Conservation (phyloP, 2,329 filamentous ascomycete genomes). For the Pseudogymnoascus sp. region DNA sequence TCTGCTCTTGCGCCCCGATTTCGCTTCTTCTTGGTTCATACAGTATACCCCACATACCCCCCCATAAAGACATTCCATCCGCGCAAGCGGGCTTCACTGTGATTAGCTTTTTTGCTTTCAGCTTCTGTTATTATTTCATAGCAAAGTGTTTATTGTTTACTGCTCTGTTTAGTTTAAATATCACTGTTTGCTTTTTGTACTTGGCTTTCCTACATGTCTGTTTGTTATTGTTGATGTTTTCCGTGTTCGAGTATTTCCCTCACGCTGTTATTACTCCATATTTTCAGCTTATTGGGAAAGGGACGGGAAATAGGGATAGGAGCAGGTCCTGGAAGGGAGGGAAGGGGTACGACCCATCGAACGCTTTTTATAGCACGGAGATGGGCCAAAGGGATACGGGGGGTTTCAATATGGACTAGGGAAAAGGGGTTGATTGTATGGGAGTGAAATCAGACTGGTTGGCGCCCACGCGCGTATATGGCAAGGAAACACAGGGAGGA, state of each 20-base stretch:
- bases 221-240: neutral
- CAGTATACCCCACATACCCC: neutral
- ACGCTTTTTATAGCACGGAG: neutral
- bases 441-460: neutral
- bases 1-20: neutral
- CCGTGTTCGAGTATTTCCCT: neutral
- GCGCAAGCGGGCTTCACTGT: conserved; percentile 4
- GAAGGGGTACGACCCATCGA: neutral
- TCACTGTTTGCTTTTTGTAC: neutral
- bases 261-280: neutral
- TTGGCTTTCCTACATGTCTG: neutral
- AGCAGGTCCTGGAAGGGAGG: neutral
- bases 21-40: neutral
- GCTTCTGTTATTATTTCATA: neutral
- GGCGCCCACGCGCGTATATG: neutral
- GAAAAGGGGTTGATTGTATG: neutral
- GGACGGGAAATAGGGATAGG: neutral
- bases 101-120: neutral
- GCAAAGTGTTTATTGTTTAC: neutral
- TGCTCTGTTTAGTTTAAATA: neutral
- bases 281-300: neutral
- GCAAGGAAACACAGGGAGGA: neutral
- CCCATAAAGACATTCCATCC: conserved; percentile 5
- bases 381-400: neutral
- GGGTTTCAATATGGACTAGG: neutral